Percentiles rank a stretch among this genome's conserved stretches.
Conservation (phyloP, 371 early-diverging fungal genomes). For the Dichotomocladium elegans region DNA sequence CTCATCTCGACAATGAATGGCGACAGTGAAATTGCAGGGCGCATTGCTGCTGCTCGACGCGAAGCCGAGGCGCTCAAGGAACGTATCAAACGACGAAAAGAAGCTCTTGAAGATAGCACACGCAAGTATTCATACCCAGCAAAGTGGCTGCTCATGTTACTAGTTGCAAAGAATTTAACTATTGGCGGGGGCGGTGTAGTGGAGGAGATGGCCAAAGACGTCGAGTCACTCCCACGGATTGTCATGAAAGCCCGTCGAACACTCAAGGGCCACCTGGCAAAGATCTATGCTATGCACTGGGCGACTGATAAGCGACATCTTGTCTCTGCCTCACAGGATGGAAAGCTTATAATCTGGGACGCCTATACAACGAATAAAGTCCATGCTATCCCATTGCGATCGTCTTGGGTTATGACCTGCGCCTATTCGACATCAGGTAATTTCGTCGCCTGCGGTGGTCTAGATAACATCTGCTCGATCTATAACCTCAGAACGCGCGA, state of each 20-base stretch:
- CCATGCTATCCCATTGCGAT: conserved; percentile 93
- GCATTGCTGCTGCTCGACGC: conserved; percentile 84
- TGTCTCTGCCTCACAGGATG: conserved; percentile 96
- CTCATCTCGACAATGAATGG: conserved; percentile 4
- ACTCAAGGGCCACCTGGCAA: conserved; percentile 95
- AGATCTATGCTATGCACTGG: conserved; percentile 99
- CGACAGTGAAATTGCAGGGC: conserved; percentile 47
- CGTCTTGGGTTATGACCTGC: conserved; percentile 98
- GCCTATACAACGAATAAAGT: conserved; percentile 95
- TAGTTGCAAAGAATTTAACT: no score
- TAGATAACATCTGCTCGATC: conserved; percentile 95
- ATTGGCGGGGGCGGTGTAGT: no score
- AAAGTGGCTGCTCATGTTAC: background rate
- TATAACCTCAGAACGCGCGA: conserved; percentile 93
- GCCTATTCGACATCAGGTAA: conserved; percentile 95
- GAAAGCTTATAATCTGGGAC: conserved; percentile 97
- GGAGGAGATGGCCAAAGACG: conserved; percentile 51
- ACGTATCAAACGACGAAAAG: conserved; percentile 87
- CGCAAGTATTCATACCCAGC: conserved; percentile 52
- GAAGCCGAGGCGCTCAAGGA: conserved; percentile 95
- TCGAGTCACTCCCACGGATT: conserved; percentile 84
- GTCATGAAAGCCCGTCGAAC: conserved; percentile 93
- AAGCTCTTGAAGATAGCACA: conserved; percentile 88
- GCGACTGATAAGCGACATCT: conserved; percentile 89
- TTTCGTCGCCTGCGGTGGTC: conserved; percentile 96